These are phyloP conservation scores for Thalassia testudinum DNA, from an alignment of 116 monocot genomes.

Conservation along the genomic window DNA sequence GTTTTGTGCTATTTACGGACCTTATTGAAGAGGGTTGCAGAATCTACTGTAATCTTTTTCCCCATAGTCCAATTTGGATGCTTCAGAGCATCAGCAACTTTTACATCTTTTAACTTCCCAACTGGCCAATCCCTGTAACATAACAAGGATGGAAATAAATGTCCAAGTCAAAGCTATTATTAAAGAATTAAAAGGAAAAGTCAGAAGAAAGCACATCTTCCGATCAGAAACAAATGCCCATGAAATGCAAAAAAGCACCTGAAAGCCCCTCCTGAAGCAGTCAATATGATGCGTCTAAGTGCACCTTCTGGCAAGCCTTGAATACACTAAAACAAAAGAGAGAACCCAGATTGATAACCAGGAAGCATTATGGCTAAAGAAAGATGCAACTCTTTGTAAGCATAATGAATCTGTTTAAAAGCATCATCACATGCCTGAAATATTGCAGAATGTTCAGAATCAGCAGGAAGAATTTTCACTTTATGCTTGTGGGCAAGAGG, in stretches of 20 bases:
- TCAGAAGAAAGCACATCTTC: not conserved
- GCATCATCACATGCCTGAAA: slow-evolving; percentile 52
- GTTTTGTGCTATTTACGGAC: slow-evolving; percentile 13
- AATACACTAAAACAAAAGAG: slow-evolving; percentile 51
- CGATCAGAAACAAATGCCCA: too few species aligned
- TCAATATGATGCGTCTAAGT: slow-evolving; percentile 91
- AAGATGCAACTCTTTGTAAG: too few species aligned
- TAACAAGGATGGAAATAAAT: not conserved
- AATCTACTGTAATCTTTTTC: slow-evolving; percentile 98
- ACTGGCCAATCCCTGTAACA: slow-evolving; percentile 75
- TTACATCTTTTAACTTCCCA: slow-evolving; percentile 84
- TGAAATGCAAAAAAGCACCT: slow-evolving; percentile 22
- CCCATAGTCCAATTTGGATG: slow-evolving; percentile 99
- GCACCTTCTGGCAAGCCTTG: slow-evolving; percentile 96
- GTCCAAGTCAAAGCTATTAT: not conserved
- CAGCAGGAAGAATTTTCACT: slow-evolving; percentile 95
- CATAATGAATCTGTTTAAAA: too few species aligned
- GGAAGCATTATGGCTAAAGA: too few species aligned
- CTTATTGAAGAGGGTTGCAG: slow-evolving; percentile 98
- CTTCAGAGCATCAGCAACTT: slow-evolving; percentile 95
- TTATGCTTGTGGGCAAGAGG: slow-evolving; percentile 98
- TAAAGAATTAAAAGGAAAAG: not conserved
- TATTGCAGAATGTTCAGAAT: slow-evolving; percentile 98
- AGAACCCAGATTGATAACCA: not conserved
- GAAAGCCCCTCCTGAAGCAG: slow-evolving; percentile 96